phyloP scores from a whole-genome alignment of 1,284 basidiomycete genomes.

The Psilocybe mexicana region DNA sequence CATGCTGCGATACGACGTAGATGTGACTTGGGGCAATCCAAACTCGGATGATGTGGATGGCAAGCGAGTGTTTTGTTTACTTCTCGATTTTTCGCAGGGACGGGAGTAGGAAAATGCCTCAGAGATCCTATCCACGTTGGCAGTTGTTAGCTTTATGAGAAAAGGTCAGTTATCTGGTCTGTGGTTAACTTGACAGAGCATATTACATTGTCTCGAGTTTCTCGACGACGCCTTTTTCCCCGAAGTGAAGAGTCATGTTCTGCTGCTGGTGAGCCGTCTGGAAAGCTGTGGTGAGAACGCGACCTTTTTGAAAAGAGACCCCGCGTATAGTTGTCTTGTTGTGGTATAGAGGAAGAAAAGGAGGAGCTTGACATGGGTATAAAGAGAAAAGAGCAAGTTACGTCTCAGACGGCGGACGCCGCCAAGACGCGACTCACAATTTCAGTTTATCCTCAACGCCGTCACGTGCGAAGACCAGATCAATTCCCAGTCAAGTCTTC shows the following conservation, averaged over 20 bases:
- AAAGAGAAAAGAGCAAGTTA: background rate
- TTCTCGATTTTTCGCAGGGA: conserved; percentile 18
- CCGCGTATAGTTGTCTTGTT: background rate
- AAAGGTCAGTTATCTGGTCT: background rate
- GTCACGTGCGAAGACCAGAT: background rate
- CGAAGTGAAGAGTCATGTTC: conserved; percentile 52
- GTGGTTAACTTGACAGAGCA: background rate
- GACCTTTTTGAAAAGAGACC: conserved; percentile 45
- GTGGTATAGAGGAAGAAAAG: conserved; percentile 16
- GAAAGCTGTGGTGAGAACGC: conserved; percentile 37
- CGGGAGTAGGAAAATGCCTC: background rate
- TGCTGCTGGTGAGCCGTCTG: conserved; percentile 32
- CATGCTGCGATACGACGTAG: background rate
- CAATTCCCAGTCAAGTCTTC: no score
- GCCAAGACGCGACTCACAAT: conserved; percentile 1
- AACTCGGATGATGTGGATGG: conserved; percentile 63
- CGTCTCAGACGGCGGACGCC: background rate
- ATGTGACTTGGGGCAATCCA: conserved; percentile 42
- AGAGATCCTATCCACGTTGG: conserved; percentile 2
- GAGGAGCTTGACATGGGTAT: conserved; percentile 46
- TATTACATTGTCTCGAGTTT: conserved; percentile 47
- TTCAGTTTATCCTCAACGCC: conserved; percentile 3
- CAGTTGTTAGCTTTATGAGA: background rate
- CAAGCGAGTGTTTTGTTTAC: conserved; percentile 37
- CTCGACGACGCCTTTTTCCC: conserved; percentile 53